Percentiles rank a stretch among this genome's conserved stretches.
These are phyloP conservation scores for Pseudogymnoascus pannorum DNA, from an alignment of 2,329 filamentous ascomycete species.

Conservation along the genomic window DNA sequence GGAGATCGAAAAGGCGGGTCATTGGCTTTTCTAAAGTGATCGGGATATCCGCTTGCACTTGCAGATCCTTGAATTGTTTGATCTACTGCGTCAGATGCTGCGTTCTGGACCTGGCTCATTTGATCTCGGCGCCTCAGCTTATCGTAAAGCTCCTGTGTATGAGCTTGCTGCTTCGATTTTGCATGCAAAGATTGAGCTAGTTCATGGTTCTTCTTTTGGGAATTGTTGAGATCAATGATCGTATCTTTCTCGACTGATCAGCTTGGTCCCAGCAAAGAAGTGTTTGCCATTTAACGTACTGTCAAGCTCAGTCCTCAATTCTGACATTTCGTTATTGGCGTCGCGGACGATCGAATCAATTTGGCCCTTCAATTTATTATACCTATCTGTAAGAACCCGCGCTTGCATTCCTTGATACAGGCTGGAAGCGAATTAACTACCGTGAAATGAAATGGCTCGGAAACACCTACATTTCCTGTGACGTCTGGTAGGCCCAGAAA, in stretches of 20 bases:
- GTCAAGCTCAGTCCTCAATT: constrained; percentile 56
- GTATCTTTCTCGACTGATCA: neutral
- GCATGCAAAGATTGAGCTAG: constrained; percentile 59
- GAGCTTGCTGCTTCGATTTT: constrained; percentile 61
- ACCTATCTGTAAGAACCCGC: constrained; percentile 67
- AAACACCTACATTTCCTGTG: constrained; percentile 67
- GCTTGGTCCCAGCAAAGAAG: neutral
- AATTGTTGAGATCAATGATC: constrained; percentile 48
- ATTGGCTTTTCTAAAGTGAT: constrained; percentile 17
- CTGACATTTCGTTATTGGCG: constrained; percentile 64
- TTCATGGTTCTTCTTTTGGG: constrained; percentile 67
- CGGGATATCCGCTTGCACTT: constrained; percentile 21
- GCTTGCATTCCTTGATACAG: constrained; percentile 71
- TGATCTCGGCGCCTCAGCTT: constrained; percentile 50
- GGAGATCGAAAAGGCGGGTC: neutral
- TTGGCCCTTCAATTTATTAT: constrained; percentile 53
- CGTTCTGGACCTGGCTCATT: constrained; percentile 46
- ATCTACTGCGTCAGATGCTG: constrained; percentile 44
- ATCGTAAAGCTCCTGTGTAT: constrained; percentile 60
- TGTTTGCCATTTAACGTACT: constrained; percentile 37
- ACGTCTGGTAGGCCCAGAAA: constrained; percentile 83
- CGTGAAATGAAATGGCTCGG: neutral
- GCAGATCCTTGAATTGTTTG: constrained; percentile 31
- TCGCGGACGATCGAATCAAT: constrained; percentile 69
- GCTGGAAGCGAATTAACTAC: constrained; percentile 33